phyloP scores from a whole-genome alignment of 2,329 filamentous ascomycete genomes.

The Fusarium marasasianum region DNA sequence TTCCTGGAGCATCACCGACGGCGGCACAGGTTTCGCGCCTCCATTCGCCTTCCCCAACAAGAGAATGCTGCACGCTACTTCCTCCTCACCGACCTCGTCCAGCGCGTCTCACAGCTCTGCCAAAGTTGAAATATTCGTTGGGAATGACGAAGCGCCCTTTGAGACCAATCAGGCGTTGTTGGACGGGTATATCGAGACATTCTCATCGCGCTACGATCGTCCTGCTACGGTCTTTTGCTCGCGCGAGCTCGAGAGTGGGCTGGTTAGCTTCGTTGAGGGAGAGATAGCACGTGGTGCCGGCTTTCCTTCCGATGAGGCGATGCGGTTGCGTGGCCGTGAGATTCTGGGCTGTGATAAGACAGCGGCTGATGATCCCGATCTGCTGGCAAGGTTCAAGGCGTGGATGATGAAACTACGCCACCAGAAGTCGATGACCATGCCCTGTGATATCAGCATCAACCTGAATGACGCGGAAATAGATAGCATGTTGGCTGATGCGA shows the following conservation, averaged over 20 bases:
- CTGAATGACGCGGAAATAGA: background rate
- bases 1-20: background rate
- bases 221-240: background rate
- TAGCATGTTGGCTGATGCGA: background rate
- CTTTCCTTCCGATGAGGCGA: background rate
- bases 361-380: background rate
- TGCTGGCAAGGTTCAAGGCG: background rate
- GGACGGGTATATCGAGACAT: background rate
- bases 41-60: background rate
- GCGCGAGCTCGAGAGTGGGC: background rate
- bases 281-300: background rate
- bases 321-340: background rate
- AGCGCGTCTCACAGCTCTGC: background rate
- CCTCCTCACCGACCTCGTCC: background rate
- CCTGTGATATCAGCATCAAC: background rate
- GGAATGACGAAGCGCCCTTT: rapidly evolving
- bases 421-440: background rate
- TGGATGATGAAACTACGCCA: background rate
- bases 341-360: background rate
- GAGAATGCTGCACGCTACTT: background rate
- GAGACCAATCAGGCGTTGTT: background rate
- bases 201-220: background rate
- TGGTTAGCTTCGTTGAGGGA: rapidly evolving
- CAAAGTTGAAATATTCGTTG: background rate
- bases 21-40: background rate